Conservation (phyloP, 2,329 filamentous ascomycete species). For the Sarocladium kiliense region DNA sequence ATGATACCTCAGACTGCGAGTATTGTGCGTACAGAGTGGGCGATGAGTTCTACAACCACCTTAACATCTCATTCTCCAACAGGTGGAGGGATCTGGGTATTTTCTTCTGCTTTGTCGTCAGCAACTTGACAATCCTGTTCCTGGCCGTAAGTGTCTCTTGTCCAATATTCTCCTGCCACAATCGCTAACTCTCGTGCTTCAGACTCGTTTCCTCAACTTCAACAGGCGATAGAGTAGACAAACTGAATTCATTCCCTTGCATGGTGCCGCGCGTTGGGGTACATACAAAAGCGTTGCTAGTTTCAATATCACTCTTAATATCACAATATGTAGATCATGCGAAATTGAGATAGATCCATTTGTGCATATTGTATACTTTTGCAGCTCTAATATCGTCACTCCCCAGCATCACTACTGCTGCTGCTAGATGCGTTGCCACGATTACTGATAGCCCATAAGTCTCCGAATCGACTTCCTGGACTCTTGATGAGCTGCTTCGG, state of each 20-base stretch:
- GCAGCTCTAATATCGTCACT: no score
- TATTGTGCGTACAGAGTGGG: slow-evolving; percentile 81
- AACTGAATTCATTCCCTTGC: background rate
- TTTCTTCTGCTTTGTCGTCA: slow-evolving; percentile 67
- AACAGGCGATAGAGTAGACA: slow-evolving; percentile 38
- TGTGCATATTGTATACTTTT: no score
- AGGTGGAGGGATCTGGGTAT: slow-evolving; percentile 84
- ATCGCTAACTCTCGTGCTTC: slow-evolving; percentile 1
- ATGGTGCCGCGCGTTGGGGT: background rate
- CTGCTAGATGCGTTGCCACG: background rate
- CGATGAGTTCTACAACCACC: slow-evolving; percentile 69
- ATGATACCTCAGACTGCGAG: slow-evolving; percentile 61
- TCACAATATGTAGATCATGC: background rate
- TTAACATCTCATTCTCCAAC: slow-evolving; percentile 61
- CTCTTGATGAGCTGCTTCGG: slow-evolving; percentile 19
- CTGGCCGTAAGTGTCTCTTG: slow-evolving; percentile 39
- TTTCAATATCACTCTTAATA: background rate
- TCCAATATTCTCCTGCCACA: background rate
- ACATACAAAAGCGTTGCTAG: background rate
- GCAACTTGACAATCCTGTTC: slow-evolving; percentile 63
- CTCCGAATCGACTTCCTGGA: slow-evolving; percentile 22
- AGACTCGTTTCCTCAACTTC: slow-evolving; percentile 50
- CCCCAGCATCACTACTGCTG: background rate
- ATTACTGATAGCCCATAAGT: slow-evolving; percentile 21
- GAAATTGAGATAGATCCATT: no score